Evolutionary conservation across 305 asterid species (phyloP).

Genomic region (Fraxinus dipetala): DNA sequence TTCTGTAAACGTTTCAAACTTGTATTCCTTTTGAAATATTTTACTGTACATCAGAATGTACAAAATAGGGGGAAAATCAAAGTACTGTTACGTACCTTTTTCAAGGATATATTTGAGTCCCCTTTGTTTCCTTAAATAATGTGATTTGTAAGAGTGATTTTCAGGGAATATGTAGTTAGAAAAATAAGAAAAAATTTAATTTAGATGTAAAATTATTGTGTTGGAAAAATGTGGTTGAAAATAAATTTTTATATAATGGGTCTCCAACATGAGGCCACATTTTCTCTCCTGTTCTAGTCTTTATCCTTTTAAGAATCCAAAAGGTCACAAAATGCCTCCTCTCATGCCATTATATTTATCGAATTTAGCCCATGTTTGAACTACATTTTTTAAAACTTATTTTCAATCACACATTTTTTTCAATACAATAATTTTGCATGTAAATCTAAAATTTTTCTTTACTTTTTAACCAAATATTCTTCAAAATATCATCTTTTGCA

Average conservation of each 20-base stretch:
- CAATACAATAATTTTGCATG: neutral
- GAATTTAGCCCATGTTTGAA: neutral
- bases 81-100: neutral
- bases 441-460: no score
- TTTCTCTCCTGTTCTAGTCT: neutral
- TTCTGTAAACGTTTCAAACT: slow-evolving; percentile 17
- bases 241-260: neutral
- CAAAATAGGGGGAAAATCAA: neutral
- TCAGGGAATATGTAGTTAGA: neutral
- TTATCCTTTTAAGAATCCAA: slow-evolving; percentile 19
- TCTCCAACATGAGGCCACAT: neutral
- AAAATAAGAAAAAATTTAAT: no score
- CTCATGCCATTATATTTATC: neutral
- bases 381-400: neutral
- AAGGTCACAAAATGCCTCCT: slow-evolving; percentile 1
- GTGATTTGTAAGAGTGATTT: no score
- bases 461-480: neutral
- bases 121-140: neutral
- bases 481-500: neutral
- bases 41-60: neutral
- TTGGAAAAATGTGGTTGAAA: no score
- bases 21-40: neutral
- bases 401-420: neutral
- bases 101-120: neutral
- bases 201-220: no score